phyloP scores from a whole-genome alignment of 495 filamentous ascomycete genomes.

The Podospora bellae-mahoneyi region DNA sequence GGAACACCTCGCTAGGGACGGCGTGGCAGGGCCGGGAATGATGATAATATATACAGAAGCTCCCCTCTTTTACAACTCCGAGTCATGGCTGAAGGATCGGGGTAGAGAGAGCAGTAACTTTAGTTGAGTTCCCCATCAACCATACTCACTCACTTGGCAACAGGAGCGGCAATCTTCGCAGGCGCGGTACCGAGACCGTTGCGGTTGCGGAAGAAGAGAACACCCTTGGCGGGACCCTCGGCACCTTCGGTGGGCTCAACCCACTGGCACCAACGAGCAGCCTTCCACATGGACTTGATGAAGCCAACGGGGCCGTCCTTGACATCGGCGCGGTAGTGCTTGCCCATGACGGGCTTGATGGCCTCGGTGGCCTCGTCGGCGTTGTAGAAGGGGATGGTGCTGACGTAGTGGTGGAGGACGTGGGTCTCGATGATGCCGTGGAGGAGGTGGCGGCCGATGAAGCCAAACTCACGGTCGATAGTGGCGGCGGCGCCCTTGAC shows the following conservation, averaged over 20 bases:
- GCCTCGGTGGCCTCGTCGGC: slow-evolving; percentile 84
- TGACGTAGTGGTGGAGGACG: slow-evolving; percentile 85
- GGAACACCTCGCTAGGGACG: too few species aligned
- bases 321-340: slow-evolving; percentile 71
- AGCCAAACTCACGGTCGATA: slow-evolving; percentile 85
- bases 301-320: slow-evolving; percentile 61
- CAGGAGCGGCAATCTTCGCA: slow-evolving; percentile 22
- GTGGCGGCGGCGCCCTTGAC: slow-evolving; percentile 81
- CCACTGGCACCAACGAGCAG: slow-evolving; percentile 71
- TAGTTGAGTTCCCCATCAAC: not conserved
- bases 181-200: slow-evolving; percentile 72
- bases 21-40: too few species aligned
- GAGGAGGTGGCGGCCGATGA: slow-evolving; percentile 79
- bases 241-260: slow-evolving; percentile 66
- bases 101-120: not conserved
- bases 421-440: slow-evolving; percentile 93
- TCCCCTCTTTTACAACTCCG: too few species aligned
- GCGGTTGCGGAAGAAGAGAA: slow-evolving; percentile 70
- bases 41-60: too few species aligned
- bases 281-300: slow-evolving; percentile 60
- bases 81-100: not conserved
- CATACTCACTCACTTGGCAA: not conserved
- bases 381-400: slow-evolving; percentile 84
- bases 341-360: slow-evolving; percentile 78
- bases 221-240: slow-evolving; percentile 58